These are phyloP conservation scores for Lichtheimia hyalospora DNA, from an alignment of 371 early-diverging fungal species.

Conservation along the genomic window DNA sequence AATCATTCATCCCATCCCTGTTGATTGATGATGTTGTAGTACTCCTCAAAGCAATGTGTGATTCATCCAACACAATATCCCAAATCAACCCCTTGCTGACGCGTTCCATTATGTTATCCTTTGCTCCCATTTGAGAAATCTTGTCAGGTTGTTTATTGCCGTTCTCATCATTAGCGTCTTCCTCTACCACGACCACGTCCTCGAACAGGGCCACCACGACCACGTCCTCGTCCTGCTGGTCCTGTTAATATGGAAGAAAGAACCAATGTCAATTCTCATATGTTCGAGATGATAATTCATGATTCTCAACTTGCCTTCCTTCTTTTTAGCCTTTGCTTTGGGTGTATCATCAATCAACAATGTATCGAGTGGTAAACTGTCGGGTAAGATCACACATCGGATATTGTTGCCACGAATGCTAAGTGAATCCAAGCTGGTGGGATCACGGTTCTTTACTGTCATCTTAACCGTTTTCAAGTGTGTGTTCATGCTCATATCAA, in stretches of 20 bases:
- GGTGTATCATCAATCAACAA: constrained; percentile 94
- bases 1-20: too few species aligned
- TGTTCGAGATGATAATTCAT: neutral
- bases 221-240: constrained; percentile 55
- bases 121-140: too few species aligned
- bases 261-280: neutral
- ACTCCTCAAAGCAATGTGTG: too few species aligned
- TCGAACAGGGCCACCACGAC: constrained; percentile 53
- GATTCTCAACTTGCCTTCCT: constrained; percentile 12
- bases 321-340: constrained; percentile 86
- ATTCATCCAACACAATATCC: too few species aligned
- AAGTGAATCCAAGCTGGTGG: constrained; percentile 86
- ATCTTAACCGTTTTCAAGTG: constrained; percentile 97
- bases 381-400: constrained; percentile 93
- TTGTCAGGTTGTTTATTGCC: neutral
- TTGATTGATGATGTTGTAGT: too few species aligned
- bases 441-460: constrained; percentile 94
- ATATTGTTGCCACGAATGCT: constrained; percentile 94
- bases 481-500: constrained; percentile 99
- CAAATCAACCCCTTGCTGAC: too few species aligned
- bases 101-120: too few species aligned
- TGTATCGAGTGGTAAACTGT: constrained; percentile 92
- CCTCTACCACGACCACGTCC: constrained; percentile 52
- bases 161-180: constrained; percentile 17
- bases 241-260: constrained; percentile 5